Evolutionary conservation across 1,284 basidiomycete genomes (phyloP), one percentile per base, ranked within the genome.

Genomic region (Microstroma glucosiphilum): DNA sequence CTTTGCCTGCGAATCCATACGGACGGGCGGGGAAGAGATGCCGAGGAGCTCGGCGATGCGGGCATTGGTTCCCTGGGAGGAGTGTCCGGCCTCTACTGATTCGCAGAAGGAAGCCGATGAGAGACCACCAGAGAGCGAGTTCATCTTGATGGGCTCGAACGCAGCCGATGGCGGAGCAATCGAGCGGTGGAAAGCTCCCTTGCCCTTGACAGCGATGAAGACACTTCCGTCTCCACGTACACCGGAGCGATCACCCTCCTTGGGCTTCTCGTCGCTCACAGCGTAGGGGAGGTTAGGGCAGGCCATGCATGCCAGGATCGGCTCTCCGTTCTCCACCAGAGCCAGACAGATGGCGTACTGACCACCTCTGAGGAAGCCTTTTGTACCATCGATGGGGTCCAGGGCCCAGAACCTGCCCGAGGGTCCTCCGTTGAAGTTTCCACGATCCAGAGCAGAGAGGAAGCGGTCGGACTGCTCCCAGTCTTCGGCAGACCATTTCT

Each of bases 1-100:
- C 82, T 98, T 98, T 8, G 92, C 92, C 81, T 97, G 94, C 78
- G 89, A 92, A 80, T 98, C 96, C 92, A 98, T 96, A 30, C 91
- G 84, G n/a, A 88, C 83, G 49, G 90, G 85, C 19, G 83, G 76
- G 40, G 84, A 82, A 11, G 85, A 86, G 63, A 94, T 85, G 15
- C 85, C 85, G 30, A 96, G 83, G 2, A 89, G 73, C 58, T 84
- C 79, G 0, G 89, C 87, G 53, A 96, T 89, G 11, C 84, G 84
- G 49, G 86, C 85, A 77, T 81, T 82, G 53, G 90, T 92, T 73
- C 91, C 89, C 21, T 94, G 89, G 25, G 92, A 89, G 1, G 91
- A 89, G 79, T 98, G 96, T 1, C 88, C 89, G 1, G 91, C 87
- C 80, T 99, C 96, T 55, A 94, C 90, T 0, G 90, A 92, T 82